Evolutionary conservation across 2,329 filamentous ascomycete species (phyloP).

Genomic region (Claviceps fusiformis): DNA sequence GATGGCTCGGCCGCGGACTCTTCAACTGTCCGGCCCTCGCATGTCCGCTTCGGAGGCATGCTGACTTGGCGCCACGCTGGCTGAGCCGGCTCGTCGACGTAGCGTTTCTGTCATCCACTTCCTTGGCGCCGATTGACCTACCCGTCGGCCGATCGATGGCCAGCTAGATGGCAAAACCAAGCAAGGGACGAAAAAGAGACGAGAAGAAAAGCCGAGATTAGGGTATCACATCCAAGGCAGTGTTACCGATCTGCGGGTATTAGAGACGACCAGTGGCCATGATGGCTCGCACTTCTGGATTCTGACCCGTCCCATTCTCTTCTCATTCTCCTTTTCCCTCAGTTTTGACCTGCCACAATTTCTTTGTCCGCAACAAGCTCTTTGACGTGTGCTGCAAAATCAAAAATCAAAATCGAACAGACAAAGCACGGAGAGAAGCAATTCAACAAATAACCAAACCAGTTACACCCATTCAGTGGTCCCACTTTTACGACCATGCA

Average conservation of each 20-base stretch:
- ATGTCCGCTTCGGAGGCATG: background rate
- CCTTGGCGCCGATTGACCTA: background rate
- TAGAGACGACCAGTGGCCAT: no score
- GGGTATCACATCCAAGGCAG: background rate
- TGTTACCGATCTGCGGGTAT: background rate
- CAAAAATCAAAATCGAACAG: no score
- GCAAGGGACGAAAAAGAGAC: no score
- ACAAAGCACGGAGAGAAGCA: background rate
- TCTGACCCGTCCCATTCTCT: no score
- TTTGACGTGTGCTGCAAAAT: no score
- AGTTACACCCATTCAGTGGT: background rate
- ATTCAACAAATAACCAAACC: background rate
- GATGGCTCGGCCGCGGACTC: background rate
- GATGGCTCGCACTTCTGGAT: no score
- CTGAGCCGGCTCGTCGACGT: background rate
- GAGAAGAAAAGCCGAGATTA: no score
- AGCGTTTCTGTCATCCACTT: background rate
- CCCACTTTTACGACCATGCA: background rate
- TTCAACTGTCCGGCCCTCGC: background rate
- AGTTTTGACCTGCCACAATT: no score
- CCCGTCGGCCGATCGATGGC: background rate
- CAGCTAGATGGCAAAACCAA: background rate
- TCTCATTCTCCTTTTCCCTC: no score
- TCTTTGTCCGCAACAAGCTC: no score
- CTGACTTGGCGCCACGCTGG: background rate